phyloP scores from a whole-genome alignment of 495 filamentous ascomycete genomes.

The Cudoniella acicularis region DNA sequence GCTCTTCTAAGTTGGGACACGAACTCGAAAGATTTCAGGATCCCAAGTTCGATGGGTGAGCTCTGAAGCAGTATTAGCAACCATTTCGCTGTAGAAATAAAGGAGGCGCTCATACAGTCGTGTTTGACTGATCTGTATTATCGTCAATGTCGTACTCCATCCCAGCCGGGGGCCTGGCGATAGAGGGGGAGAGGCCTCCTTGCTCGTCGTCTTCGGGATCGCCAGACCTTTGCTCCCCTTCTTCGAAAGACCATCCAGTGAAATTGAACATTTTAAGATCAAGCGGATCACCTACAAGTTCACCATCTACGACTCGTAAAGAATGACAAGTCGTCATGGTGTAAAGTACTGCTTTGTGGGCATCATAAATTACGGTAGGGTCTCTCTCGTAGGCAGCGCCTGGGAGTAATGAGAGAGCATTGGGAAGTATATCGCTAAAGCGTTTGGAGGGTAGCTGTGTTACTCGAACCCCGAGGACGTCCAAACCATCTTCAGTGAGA shows the following conservation, averaged over 20 bases:
- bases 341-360: constrained; percentile 70
- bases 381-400: constrained; percentile 49
- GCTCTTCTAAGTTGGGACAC: constrained; percentile 92
- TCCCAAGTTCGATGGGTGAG: constrained; percentile 69
- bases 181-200: constrained; percentile 68
- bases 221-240: constrained; percentile 63
- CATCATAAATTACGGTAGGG: constrained; percentile 55
- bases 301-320: constrained; percentile 77
- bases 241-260: constrained; percentile 88
- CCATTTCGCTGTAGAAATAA: background rate
- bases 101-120: constrained; percentile 25
- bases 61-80: constrained; percentile 10
- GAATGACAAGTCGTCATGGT: constrained; percentile 99
- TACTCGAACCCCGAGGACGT: constrained; percentile 84
- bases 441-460: constrained; percentile 58
- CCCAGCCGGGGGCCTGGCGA: constrained; percentile 74
- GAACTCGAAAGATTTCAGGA: constrained; percentile 90
- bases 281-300: constrained; percentile 89
- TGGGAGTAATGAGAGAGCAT: constrained; percentile 50
- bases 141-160: constrained; percentile 52
- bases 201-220: constrained; percentile 60
- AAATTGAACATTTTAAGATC: constrained; percentile 99
- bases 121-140: constrained; percentile 25
- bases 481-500: constrained; percentile 92
- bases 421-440: constrained; percentile 44